Conservation (phyloP, 768 basidiomycete species). For the Inosperma sp. region DNA sequence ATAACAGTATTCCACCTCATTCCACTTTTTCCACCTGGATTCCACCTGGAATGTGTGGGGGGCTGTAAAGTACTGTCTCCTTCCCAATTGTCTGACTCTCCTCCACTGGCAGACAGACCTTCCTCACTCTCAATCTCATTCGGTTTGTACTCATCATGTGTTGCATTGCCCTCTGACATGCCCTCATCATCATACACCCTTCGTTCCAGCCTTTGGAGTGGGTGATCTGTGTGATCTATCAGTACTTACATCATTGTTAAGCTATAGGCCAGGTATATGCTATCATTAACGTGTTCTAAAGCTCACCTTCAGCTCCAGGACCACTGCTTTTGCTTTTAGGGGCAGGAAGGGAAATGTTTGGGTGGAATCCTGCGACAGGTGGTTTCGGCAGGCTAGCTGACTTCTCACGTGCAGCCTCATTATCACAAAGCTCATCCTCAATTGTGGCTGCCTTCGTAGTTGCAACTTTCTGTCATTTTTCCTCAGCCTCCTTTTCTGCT, state of each 20-base stretch:
- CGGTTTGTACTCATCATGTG: background rate
- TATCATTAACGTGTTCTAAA: background rate
- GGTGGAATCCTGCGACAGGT: background rate
- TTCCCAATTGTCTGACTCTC: too few species aligned
- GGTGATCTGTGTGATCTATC: background rate
- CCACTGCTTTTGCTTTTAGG: background rate
- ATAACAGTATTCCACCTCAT: too few species aligned
- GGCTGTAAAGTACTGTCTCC: too few species aligned
- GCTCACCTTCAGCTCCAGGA: background rate
- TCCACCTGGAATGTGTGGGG: too few species aligned
- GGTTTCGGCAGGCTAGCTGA: background rate
- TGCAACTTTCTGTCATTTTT: background rate
- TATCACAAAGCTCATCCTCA: conserved; percentile 1
- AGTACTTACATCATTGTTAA: too few species aligned
- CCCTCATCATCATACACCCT: background rate
- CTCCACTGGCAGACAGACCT: background rate
- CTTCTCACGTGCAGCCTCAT: background rate
- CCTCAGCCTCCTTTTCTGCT: background rate
- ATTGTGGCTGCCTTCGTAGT: background rate
- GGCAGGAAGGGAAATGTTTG: background rate
- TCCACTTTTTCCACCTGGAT: too few species aligned
- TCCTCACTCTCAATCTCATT: background rate
- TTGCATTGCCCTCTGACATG: background rate
- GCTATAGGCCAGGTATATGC: too few species aligned
- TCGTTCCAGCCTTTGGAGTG: background rate